These are phyloP conservation scores for Wickerhamiella kazuoi DNA, from an alignment of 805 yeast species.

Conservation along the genomic window DNA sequence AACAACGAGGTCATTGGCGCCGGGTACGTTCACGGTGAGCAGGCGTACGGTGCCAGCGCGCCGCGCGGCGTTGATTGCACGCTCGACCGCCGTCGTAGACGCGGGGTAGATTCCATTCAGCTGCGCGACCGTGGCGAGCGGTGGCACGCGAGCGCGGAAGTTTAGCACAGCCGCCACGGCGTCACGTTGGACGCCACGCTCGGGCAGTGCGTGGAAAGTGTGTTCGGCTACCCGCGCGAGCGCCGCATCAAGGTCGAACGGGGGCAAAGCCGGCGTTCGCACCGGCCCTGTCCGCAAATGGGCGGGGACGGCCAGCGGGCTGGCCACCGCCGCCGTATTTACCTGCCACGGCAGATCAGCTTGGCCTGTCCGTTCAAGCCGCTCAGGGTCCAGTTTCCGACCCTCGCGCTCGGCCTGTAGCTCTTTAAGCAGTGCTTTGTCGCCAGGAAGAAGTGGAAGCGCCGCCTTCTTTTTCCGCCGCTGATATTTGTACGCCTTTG, in stretches of 20 bases:
- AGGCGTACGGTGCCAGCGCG: constrained; percentile 15
- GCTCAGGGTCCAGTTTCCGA: constrained; percentile 9
- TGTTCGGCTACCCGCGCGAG: constrained; percentile 13
- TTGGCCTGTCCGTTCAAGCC: constrained; percentile 9
- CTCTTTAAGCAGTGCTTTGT: constrained; percentile 9
- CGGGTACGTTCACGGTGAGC: constrained; percentile 17
- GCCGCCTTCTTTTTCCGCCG: constrained; percentile 3
- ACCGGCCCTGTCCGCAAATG: not conserved
- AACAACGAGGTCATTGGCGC: constrained; percentile 20
- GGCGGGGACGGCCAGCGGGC: not conserved
- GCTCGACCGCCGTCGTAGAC: constrained; percentile 23
- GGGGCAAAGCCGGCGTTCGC: not conserved
- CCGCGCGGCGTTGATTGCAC: constrained; percentile 15
- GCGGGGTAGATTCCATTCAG: constrained; percentile 22
- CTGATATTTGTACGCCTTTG: constrained; percentile 6
- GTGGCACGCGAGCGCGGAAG: constrained; percentile 18
- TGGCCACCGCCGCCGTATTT: not conserved
- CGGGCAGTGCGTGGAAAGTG: constrained; percentile 21
- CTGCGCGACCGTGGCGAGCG: constrained; percentile 19
- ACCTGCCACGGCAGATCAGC: constrained; percentile 10
- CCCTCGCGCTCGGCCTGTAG: constrained; percentile 13
- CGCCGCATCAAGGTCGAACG: constrained; percentile 12
- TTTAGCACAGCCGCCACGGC: constrained; percentile 14
- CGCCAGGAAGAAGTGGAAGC: constrained; percentile 14
- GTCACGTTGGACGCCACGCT: constrained; percentile 15